Evolutionary conservation across 2,329 filamentous ascomycete species (phyloP), one percentile per base, ranked within the genome.

Genomic region (Penicillium paneum): DNA sequence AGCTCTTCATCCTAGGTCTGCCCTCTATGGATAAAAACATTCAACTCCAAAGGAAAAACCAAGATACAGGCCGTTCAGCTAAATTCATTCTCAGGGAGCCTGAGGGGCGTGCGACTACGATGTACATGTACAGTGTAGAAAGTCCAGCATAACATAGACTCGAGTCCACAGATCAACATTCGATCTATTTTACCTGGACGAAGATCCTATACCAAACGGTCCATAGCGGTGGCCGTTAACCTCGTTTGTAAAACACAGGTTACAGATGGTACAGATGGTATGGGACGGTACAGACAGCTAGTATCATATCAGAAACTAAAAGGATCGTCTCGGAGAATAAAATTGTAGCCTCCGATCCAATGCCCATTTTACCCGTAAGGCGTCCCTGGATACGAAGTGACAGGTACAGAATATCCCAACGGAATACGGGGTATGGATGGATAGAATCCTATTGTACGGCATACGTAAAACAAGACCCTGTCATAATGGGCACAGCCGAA

Each of bases 341-440:
- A 49, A 35, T 47, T 52, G 49, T 43, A 55, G 54, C 38, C 52
- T 54, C 48, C 56, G 58, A 59, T 60, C 49, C 45, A 44, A 57
- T 49, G 28, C 49, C 48, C 53, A 38, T 44, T 39, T 46, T 47
- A 28, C 8, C 38, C 26, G 5, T 40, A 46, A 49, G 51, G 51
- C 51, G 46, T 49, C 19, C 24, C 28, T 43, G 39, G 13, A 34
- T 50, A 36, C 38, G 26, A 43, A 17, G 29, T 38, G 42, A 44
- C n/a, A 34, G 31, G 39, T 21, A 31, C 15, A 32, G 11, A 21
- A 31, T 21, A 40, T 32, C 19, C 17, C 12, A 21, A 17, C 38
- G 29, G 52, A 52, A 48, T 58, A 58, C 50, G 52, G 48, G 48
- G 57, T 47, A 49, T 8, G 11, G 32, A 13, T 24, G 28, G 10